Conservation (phyloP, 2,329 filamentous ascomycete genomes). For the Pseudocercospora pini-densiflorae region DNA sequence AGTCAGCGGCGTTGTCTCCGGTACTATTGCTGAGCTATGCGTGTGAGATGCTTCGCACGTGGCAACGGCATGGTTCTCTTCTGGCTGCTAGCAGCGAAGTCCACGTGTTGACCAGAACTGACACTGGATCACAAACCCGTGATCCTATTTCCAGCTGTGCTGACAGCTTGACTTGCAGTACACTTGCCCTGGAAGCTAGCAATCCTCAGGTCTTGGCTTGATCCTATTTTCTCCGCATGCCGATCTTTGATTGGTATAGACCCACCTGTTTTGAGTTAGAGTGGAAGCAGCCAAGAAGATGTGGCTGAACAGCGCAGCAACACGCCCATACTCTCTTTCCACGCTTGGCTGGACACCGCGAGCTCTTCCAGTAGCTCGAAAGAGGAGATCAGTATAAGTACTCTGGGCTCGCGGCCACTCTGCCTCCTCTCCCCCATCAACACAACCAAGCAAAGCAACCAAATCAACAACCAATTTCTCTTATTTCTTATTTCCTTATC, state of each 20-base stretch:
- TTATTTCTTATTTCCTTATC: constrained; percentile 14
- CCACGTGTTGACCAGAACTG: background rate
- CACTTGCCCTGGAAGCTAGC: background rate
- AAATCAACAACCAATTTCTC: constrained; percentile 8
- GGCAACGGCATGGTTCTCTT: background rate
- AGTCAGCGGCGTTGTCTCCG: background rate
- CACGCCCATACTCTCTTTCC: background rate
- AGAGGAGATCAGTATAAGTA: constrained; percentile 6
- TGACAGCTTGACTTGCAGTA: background rate
- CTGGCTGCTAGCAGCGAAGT: background rate
- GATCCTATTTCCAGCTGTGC: background rate
- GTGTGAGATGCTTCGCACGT: background rate
- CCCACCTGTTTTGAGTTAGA: background rate
- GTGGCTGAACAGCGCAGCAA: background rate
- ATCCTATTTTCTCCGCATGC: background rate
- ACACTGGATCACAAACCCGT: background rate
- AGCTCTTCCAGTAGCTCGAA: background rate
- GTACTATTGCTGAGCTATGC: too few relatives aligned
- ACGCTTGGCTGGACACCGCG: background rate
- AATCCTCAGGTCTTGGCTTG: background rate
- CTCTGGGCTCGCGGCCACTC: background rate
- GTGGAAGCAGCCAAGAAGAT: background rate
- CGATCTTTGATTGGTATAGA: constrained; percentile 6
- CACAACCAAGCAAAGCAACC: constrained; percentile 7
- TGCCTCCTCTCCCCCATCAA: constrained; percentile 1